Base-by-base conservation (phyloP, 345 rosid species). In the Theobroma cacao region DNA sequence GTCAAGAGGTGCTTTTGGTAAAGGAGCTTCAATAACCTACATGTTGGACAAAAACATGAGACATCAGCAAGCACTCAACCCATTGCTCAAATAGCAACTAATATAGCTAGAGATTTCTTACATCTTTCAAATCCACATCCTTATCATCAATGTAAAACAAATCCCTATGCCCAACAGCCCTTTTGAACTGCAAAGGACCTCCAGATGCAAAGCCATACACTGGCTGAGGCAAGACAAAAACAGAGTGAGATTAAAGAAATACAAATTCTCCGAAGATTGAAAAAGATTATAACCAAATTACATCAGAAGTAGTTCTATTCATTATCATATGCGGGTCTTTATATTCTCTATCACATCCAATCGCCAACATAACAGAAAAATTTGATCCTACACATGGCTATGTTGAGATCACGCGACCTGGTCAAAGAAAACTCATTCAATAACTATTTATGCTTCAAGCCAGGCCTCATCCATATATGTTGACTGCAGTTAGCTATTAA, bases 1-100 rank as follows among this genome's bases (percentile, higher is more conserved):
- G 82, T 94, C 99, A 80, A 94, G 97, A 26, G 97, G 99, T 40
- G 97, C 97, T 87, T 88, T 92, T 14, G 99, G 99, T 83, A 96
- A 87, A 62, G 97, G 97, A 72, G 99, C 98, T 83, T 96, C 99
- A 82, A 96, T 90, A 75, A 96, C 92, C 98, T 96, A 74, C 65
- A 81, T 61, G 18, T 76, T 80, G 78, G 76, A 78, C 40, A 78
- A 68, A 79, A 48, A 64, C 33, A 70, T 47, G 1, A 47, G 24
- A 65, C 26, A 53, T 77, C 34, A 74, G 59, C 72, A 75, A 76
- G 58, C 10, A 2, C 30, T 52, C n/a, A 45, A 74, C 69, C 34
- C 15, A 61, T 52, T 56, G 71, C 45, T n/a, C 11, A 81, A 75
- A 74, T 8, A 9, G 12, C 1, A 76, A 28, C 22, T 81, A 47